These are phyloP conservation scores for Trichosporon ovoides DNA, from an alignment of 1,284 basidiomycete species.

Conservation along the genomic window DNA sequence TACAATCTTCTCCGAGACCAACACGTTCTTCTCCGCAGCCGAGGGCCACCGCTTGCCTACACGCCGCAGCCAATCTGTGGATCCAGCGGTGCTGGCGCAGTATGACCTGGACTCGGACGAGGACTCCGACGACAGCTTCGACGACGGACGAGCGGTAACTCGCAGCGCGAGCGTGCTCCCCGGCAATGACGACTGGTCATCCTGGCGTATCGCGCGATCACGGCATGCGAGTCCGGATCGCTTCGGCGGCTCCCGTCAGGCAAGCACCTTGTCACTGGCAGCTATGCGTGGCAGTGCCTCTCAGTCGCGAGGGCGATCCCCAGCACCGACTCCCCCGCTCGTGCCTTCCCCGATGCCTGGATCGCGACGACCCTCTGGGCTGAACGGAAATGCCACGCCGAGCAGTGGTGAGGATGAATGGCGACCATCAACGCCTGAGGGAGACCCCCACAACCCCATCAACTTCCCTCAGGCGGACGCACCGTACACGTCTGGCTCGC, in stretches of 20 bases:
- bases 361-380: not conserved
- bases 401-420: constrained; percentile 8
- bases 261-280: not conserved
- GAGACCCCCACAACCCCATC: constrained; percentile 4
- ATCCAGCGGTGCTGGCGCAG: constrained; percentile 58
- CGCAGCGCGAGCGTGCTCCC: constrained; percentile 39
- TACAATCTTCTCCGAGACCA: constrained; percentile 65
- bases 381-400: not conserved
- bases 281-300: constrained; percentile 1
- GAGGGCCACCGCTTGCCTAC: constrained; percentile 9
- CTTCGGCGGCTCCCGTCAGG: not conserved
- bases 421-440: constrained; percentile 2
- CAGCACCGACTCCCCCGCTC: constrained; percentile 39
- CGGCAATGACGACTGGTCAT: constrained; percentile 23
- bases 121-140: constrained; percentile 31
- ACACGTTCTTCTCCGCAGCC: constrained; percentile 65
- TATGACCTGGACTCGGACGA: constrained; percentile 40
- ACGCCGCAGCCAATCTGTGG: constrained; percentile 68
- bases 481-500: not conserved
- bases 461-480: constrained; percentile 2
- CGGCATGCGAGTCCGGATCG: constrained; percentile 13
- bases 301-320: constrained; percentile 42
- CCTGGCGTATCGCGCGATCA: constrained; percentile 26
- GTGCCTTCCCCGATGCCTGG: not conserved
- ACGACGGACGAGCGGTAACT: constrained; percentile 9